Base-by-base conservation (phyloP, 176 grass and related monocot species). In the Musa acuminata region DNA sequence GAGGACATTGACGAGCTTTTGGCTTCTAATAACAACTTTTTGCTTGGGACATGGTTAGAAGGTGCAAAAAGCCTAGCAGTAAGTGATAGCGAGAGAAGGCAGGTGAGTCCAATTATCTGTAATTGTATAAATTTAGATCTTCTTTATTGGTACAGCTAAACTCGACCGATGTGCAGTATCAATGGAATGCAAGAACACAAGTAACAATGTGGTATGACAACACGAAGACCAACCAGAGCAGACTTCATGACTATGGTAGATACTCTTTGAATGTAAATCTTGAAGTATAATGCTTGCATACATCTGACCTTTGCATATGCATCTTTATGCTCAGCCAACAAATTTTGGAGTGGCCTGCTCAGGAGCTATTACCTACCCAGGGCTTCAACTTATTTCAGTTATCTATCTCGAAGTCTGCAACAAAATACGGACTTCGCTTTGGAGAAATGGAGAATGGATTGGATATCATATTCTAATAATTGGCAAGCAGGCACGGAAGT, bases 171-270 rank as follows among this genome's bases (percentile, higher is more conserved):
- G 79, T 81, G 17, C 82, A 97, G 94, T 93, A 93, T 8, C 90
- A 97, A 59, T 93, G 94, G 94, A 97, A 97, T 66, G 94, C 94
- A 66, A 89, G 90, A 78, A 97, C 94, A 27, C 94, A 97, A 84
- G 87, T 97, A 75, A 91, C 94, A 64, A 97, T 97, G 94, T 97
- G 94, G 94, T 97, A 93, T 24, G 94, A 93, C 78, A 90, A 80
- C 84, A 97, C 94, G 2, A 68, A 87, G 77, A 87, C 67, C 0
- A 80, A 93, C 79, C 94, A 97, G 82, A 97, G 94, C 80, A 80
- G 85, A 97, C 53, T 97, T 63, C 87, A 93, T 52, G 94, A 97
- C 74, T 97, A 97, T 35, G 94, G 94, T 97, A 90, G 82, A 80
- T 48, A 49, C 21, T 55, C 1, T 27, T 23, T 43, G 29, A n/a